phyloP scores from a whole-genome alignment of 306 rosid species.

The Gastrolobium villosum region DNA sequence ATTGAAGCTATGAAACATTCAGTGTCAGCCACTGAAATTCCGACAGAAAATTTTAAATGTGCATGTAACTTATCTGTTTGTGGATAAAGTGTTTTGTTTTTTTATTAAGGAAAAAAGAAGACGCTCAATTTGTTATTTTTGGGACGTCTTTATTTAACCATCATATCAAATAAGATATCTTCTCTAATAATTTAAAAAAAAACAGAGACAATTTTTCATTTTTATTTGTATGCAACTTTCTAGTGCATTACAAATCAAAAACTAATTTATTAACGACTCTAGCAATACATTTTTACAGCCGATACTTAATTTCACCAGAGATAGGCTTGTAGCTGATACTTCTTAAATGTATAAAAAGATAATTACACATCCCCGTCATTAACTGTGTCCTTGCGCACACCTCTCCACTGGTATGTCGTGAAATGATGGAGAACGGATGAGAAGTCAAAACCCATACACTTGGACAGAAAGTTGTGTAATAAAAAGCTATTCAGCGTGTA shows the following conservation, averaged over 20 bases:
- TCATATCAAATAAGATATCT: neutral
- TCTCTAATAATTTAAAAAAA: neutral
- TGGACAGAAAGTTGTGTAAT: neutral
- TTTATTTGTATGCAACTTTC: neutral
- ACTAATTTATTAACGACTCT: neutral
- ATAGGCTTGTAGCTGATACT: neutral
- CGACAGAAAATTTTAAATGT: conserved; percentile 16
- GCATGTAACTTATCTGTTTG: conserved; percentile 7
- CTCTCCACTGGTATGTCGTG: too few species aligned
- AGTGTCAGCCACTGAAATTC: conserved; percentile 50
- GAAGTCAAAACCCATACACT: neutral
- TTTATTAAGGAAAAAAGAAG: neutral
- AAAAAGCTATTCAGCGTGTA: neutral
- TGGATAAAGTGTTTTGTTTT: neutral
- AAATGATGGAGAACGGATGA: neutral
- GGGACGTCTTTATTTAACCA: neutral
- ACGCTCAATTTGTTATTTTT: neutral
- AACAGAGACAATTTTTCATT: neutral
- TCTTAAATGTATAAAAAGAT: too few species aligned
- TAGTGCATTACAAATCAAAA: neutral
- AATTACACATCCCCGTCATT: too few species aligned
- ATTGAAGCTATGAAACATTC: conserved; percentile 6
- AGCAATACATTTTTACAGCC: neutral
- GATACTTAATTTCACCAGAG: neutral
- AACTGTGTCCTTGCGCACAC: too few species aligned